These are phyloP conservation scores for Austropuccinia psidii DNA, from an alignment of 1,284 basidiomycete genomes.

Conservation along the genomic window DNA sequence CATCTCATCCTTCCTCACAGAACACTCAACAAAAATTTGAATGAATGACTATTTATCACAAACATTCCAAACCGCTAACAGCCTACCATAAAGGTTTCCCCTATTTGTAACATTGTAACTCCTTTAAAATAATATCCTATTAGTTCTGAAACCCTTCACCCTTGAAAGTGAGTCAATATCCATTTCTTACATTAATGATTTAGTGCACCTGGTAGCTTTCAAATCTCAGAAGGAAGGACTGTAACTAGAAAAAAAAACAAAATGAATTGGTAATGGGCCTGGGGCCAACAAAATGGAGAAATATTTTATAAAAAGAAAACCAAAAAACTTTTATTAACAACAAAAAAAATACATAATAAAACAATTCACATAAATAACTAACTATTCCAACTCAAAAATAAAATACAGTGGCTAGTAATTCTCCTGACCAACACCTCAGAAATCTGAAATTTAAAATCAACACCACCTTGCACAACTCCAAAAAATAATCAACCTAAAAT, in stretches of 20 bases:
- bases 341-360: not conserved
- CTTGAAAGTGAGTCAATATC: not conserved
- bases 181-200: constrained; percentile 12
- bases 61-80: not conserved
- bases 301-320: constrained; percentile 19
- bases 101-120: not conserved
- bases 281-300: not conserved
- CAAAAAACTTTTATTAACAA: not conserved
- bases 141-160: not conserved
- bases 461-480: not conserved
- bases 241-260: not conserved
- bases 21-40: not conserved
- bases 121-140: constrained; percentile 4
- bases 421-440: not conserved
- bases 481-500: not conserved
- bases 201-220: constrained; percentile 1
- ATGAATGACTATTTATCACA: not conserved
- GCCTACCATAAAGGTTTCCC: constrained; percentile 8
- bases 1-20: not conserved
- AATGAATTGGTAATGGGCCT: not conserved
- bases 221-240: not conserved
- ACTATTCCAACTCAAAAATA: not conserved
- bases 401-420: not conserved
- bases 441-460: not conserved
- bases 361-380: not conserved